Evolutionary conservation across 1,284 basidiomycete genomes (phyloP).

Genomic region (Ganoderma lingzhi): DNA sequence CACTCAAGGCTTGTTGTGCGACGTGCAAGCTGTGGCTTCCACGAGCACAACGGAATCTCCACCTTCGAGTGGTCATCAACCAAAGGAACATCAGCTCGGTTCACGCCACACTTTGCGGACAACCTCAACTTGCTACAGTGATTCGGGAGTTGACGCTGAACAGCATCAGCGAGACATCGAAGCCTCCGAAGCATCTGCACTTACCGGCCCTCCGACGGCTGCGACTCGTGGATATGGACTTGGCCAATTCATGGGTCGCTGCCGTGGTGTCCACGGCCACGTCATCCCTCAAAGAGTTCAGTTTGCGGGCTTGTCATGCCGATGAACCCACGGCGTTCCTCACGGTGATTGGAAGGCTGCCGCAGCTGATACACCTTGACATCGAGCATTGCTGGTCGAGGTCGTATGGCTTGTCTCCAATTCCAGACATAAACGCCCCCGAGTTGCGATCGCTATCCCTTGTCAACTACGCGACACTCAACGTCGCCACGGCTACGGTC

Average conservation of each 20-base stretch:
- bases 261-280: background rate
- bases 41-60: constrained; percentile 30
- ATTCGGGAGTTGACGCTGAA: constrained; percentile 25
- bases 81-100: constrained; percentile 15
- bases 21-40: constrained; percentile 27
- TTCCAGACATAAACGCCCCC: constrained; percentile 1
- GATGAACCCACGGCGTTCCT: constrained; percentile 9
- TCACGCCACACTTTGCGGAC: constrained; percentile 13
- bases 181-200: background rate
- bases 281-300: constrained; percentile 13
- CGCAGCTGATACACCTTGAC: constrained; percentile 14
- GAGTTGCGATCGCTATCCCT: constrained; percentile 13
- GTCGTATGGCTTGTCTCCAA: background rate
- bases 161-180: background rate
- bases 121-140: constrained; percentile 24
- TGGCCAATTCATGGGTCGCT: constrained; percentile 7
- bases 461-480: background rate
- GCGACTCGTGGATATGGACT: constrained; percentile 16
- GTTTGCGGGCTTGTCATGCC: constrained; percentile 9
- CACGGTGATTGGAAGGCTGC: background rate
- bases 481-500: background rate
- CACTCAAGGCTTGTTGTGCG: constrained; percentile 31
- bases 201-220: constrained; percentile 11
- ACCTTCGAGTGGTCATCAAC: constrained; percentile 20
- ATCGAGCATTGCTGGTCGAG: constrained; percentile 12